Conservation (phyloP, 352 stramenopile species). For the Phytophthora pini region DNA sequence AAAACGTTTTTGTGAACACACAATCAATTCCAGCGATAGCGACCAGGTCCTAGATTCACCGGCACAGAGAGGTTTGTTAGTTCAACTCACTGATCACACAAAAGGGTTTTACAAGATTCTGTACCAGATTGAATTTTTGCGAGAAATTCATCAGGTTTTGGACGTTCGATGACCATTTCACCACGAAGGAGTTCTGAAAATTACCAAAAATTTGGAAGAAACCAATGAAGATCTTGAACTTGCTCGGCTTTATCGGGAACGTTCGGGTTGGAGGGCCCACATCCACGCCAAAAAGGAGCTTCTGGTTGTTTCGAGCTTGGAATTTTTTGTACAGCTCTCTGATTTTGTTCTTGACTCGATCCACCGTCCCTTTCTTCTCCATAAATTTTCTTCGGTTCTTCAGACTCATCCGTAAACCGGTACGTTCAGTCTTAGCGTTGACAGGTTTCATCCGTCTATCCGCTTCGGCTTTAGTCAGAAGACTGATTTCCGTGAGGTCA, state of each 20-base stretch:
- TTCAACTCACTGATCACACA: background rate
- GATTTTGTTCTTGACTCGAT: slow-evolving; percentile 41
- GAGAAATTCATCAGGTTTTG: slow-evolving; percentile 70
- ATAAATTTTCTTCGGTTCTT: slow-evolving; percentile 35
- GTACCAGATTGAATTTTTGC: slow-evolving; percentile 79
- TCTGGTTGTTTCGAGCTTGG: slow-evolving; percentile 36
- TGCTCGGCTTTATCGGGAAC: slow-evolving; percentile 70
- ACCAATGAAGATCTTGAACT: slow-evolving; percentile 83
- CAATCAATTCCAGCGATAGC: slow-evolving; percentile 78
- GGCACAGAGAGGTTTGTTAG: background rate
- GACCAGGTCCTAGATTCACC: slow-evolving; percentile 61
- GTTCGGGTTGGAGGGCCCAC: slow-evolving; percentile 43
- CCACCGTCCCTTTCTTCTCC: slow-evolving; percentile 28
- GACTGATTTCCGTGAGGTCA: slow-evolving; percentile 63
- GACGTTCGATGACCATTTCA: slow-evolving; percentile 68
- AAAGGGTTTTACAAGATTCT: background rate
- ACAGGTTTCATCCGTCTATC: slow-evolving; percentile 56
- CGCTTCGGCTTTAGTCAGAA: slow-evolving; percentile 67
- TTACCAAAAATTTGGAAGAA: slow-evolving; percentile 89
- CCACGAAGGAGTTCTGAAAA: slow-evolving; percentile 68
- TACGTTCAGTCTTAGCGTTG: slow-evolving; percentile 17
- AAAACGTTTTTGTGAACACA: slow-evolving; percentile 75
- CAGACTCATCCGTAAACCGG: slow-evolving; percentile 32
- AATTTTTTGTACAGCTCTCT: slow-evolving; percentile 18
- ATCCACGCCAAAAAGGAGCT: slow-evolving; percentile 67